A percentile compares a stretch with the other conserved stretches of the same genome.
phyloP scores from a whole-genome alignment of 2,329 filamentous ascomycete genomes.

The Pestalotiopsis sp. region DNA sequence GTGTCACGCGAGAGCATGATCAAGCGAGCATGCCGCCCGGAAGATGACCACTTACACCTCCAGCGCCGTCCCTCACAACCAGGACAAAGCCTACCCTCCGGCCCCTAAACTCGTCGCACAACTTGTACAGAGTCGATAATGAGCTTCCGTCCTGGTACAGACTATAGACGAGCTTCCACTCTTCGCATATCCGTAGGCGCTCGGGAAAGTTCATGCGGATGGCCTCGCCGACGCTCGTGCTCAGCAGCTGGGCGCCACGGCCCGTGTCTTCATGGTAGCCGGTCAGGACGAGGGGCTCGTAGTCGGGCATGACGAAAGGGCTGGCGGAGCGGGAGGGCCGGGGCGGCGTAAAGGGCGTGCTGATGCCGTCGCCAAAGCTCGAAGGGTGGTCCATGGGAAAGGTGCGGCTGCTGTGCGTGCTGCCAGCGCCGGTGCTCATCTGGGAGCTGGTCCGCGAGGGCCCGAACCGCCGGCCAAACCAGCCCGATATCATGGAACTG shows the following conservation, averaged over 20 bases:
- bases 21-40: background rate
- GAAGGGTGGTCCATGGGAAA: constrained; percentile 15
- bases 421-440: constrained; percentile 11
- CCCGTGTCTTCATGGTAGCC: constrained; percentile 66
- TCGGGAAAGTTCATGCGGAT: constrained; percentile 88
- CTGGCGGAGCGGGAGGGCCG: constrained; percentile 58
- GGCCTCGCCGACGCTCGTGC: constrained; percentile 79
- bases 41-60: constrained; percentile 59
- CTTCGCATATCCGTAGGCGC: constrained; percentile 81
- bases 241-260: constrained; percentile 66
- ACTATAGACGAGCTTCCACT: constrained; percentile 86
- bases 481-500: constrained; percentile 6
- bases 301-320: constrained; percentile 84
- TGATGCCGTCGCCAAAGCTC: constrained; percentile 47
- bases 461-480: background rate
- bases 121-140: constrained; percentile 81
- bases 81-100: constrained; percentile 86
- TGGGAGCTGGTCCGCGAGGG: constrained; percentile 13
- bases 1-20: constrained; percentile 7
- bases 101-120: constrained; percentile 67
- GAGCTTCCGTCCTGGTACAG: constrained; percentile 91
- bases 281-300: constrained; percentile 75
- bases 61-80: constrained; percentile 76
- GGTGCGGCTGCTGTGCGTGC: constrained; percentile 11
- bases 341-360: constrained; percentile 61